Evolutionary conservation across 2,329 filamentous ascomycete species (phyloP).

Genomic region (Hypoxylon sp.): DNA sequence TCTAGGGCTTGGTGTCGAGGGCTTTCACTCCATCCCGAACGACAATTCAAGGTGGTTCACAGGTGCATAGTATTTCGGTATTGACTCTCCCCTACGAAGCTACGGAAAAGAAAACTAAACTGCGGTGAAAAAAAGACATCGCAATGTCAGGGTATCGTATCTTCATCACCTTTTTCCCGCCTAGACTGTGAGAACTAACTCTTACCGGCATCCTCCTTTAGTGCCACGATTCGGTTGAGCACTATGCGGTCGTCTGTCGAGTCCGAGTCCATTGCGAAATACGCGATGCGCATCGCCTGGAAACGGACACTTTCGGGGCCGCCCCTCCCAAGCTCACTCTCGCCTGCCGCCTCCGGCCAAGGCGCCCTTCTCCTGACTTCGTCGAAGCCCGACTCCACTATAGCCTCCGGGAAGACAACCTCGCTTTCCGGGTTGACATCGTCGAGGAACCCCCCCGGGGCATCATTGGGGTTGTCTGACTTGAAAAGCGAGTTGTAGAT

Average conservation of each 20-base stretch:
- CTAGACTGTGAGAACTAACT: constrained; percentile 32
- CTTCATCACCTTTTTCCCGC: neutral
- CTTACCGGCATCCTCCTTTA: constrained; percentile 89
- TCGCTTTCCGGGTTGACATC: constrained; percentile 88
- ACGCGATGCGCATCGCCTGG: constrained; percentile 88
- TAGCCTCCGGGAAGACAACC: constrained; percentile 76
- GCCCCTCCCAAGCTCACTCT: constrained; percentile 66
- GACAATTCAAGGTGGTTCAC: too few relatives aligned
- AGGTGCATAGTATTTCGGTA: too few relatives aligned
- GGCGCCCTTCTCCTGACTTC: constrained; percentile 77
- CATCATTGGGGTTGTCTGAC: constrained; percentile 79
- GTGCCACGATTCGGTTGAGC: constrained; percentile 87
- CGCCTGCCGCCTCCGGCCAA: constrained; percentile 82
- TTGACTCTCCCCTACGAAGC: too few relatives aligned
- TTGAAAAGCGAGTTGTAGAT: constrained; percentile 87
- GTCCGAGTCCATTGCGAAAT: constrained; percentile 83
- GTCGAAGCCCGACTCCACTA: constrained; percentile 84
- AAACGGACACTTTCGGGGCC: constrained; percentile 83
- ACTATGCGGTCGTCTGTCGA: constrained; percentile 81
- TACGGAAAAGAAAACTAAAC: too few relatives aligned
- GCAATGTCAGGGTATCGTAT: neutral
- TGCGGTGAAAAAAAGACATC: too few relatives aligned
- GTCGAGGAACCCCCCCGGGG: constrained; percentile 80
- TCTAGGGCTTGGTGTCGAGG: too few relatives aligned
- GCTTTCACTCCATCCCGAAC: too few relatives aligned